Conservation (phyloP, 2,329 filamentous ascomycete species). For the Cryphonectria nitschkei region DNA sequence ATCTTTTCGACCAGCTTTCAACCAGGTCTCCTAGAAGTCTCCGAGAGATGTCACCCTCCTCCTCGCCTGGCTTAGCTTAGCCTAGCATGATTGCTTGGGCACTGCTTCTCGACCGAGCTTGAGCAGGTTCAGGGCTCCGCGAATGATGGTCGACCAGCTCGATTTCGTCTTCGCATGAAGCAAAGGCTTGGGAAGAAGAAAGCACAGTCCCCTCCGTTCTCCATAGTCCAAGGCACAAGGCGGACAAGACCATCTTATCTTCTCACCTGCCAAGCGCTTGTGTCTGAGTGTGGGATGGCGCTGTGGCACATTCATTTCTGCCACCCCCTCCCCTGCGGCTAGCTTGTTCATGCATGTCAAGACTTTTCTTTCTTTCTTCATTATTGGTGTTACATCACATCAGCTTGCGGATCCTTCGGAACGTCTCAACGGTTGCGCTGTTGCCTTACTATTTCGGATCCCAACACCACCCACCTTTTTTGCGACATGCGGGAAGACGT, state of each 20-base stretch:
- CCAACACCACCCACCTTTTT: background rate
- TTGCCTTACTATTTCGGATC: background rate
- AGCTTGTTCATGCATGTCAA: constrained; percentile 18
- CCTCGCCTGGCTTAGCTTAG: background rate
- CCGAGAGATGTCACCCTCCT: background rate
- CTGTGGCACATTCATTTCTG: constrained; percentile 16
- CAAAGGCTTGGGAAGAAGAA: background rate
- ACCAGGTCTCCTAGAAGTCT: background rate
- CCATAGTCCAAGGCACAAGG: background rate
- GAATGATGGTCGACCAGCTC: background rate
- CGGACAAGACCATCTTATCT: background rate
- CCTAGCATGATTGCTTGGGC: too few species aligned
- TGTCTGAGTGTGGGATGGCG: constrained; percentile 14
- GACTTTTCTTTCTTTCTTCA: background rate
- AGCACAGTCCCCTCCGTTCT: background rate
- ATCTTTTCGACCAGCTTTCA: background rate
- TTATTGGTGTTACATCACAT: constrained; percentile 42
- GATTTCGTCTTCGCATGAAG: background rate
- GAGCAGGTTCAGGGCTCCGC: background rate
- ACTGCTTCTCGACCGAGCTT: background rate
- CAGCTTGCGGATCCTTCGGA: constrained; percentile 54
- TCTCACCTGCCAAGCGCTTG: constrained; percentile 16
- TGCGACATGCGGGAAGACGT: background rate
- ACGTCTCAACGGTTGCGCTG: constrained; percentile 42
- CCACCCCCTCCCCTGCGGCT: constrained; percentile 29